Evolutionary conservation across 1,284 basidiomycete species (phyloP).

Genomic region (Apiotrichum veenhuisii): DNA sequence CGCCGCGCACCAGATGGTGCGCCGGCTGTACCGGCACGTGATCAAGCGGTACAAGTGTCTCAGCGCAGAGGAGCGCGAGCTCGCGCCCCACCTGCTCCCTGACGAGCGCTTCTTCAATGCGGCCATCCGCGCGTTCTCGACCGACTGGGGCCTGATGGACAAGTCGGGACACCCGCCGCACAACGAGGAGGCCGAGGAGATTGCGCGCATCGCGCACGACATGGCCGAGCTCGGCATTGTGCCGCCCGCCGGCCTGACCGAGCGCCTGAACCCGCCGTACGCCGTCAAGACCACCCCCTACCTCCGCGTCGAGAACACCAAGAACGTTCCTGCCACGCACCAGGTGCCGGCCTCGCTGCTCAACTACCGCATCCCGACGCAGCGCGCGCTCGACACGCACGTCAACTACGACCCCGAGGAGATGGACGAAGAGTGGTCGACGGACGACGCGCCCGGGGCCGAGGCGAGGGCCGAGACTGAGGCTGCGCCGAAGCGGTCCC

Average conservation of each 20-base stretch:
- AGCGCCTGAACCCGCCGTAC: slow-evolving; percentile 4
- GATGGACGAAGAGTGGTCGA: neutral
- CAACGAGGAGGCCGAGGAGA: neutral
- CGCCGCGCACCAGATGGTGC: slow-evolving; percentile 12
- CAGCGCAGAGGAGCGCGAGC: neutral
- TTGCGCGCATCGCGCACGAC: neutral
- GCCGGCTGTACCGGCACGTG: neutral
- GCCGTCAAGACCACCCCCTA: neutral
- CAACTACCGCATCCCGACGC: neutral
- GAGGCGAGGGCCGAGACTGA: neutral
- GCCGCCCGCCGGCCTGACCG: slow-evolving; percentile 7
- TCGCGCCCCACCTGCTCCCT: neutral
- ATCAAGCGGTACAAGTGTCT: neutral
- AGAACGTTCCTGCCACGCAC: neutral
- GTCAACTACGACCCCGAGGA: neutral
- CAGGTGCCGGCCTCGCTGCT: neutral
- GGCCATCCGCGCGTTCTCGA: slow-evolving; percentile 12
- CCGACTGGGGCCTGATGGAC: slow-evolving; percentile 9
- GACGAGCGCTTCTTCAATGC: slow-evolving; percentile 24
- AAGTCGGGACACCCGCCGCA: neutral
- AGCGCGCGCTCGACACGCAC: neutral
- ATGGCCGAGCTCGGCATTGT: slow-evolving; percentile 11
- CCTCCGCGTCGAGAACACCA: neutral
- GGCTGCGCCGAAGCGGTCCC: neutral
- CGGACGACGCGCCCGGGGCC: neutral